These are phyloP conservation scores for Teratosphaeriaceae sp. DNA, from an alignment of 2,329 filamentous ascomycete genomes.

Conservation along the genomic window DNA sequence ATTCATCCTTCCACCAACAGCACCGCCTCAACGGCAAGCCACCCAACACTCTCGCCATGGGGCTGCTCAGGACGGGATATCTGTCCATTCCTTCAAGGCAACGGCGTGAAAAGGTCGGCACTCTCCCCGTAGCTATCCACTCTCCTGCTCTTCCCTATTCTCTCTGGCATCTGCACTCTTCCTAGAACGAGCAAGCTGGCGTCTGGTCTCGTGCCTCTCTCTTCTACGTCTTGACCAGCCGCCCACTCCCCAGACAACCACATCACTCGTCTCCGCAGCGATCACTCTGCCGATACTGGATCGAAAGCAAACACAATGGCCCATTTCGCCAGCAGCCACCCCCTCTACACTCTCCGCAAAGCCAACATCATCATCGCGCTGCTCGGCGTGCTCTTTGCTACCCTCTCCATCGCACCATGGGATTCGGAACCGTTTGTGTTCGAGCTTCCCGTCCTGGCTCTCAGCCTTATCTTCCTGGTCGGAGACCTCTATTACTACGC, in stretches of 20 bases:
- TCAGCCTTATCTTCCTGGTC: conserved; percentile 3
- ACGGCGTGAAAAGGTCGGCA: no score
- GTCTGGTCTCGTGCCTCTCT: no score
- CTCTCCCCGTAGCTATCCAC: no score
- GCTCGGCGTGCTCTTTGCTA: conserved; percentile 4
- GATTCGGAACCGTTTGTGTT: not conserved
- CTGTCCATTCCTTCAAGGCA: not conserved
- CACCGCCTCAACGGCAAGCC: not conserved
- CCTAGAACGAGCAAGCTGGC: no score
- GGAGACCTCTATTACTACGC: conserved; percentile 9
- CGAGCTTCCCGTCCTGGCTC: not conserved
- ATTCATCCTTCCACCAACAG: not conserved
- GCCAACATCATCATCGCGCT: conserved; percentile 6
- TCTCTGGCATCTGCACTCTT: not conserved
- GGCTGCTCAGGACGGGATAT: not conserved
- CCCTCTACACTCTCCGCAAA: conserved; percentile 9
- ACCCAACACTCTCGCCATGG: not conserved
- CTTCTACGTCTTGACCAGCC: no score
- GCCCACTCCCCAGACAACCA: not conserved
- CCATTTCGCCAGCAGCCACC: conserved; percentile 7
- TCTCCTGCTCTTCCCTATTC: not conserved
- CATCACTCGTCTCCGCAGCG: not conserved
- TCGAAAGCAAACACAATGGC: no score
- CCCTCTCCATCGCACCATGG: not conserved
- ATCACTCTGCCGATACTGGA: no score